Percentiles rank a stretch among this genome's conserved stretches.
Evolutionary conservation across 257 asterid genomes (phyloP).

Genomic region (Solanum phureja): DNA sequence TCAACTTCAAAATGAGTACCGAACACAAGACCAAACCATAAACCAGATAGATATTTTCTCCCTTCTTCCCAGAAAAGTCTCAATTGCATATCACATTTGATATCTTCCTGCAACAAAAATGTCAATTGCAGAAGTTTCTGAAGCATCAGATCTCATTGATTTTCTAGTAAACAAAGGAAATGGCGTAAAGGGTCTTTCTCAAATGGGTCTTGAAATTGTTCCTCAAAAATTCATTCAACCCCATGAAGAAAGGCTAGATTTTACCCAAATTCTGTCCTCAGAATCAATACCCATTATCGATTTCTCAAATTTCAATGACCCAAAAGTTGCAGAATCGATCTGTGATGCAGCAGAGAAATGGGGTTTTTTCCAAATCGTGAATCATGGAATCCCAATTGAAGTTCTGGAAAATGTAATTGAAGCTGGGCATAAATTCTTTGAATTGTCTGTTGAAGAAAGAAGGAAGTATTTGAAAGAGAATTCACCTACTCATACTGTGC

Average conservation of each 20-base stretch:
- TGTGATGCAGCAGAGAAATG: constrained; percentile 32
- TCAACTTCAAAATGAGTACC: not conserved
- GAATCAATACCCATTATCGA: constrained; percentile 40
- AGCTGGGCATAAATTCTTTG: constrained; percentile 35
- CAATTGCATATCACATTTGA: not conserved
- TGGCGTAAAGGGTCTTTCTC: constrained; percentile 39
- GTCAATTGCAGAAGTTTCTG: constrained; percentile 7
- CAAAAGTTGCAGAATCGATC: constrained; percentile 14
- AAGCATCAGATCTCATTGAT: constrained; percentile 23
- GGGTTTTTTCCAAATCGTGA: constrained; percentile 42
- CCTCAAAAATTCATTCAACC: constrained; percentile 34
- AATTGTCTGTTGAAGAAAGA: constrained; percentile 39
- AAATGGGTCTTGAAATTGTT: constrained; percentile 15
- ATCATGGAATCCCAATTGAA: constrained; percentile 36
- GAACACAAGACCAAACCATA: not conserved
- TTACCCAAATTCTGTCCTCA: not conserved
- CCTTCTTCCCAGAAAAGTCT: not conserved
- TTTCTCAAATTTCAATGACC: constrained; percentile 19
- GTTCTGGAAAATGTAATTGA: constrained; percentile 32
- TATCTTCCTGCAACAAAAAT: not conserved
- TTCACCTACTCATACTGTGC: constrained; percentile 29
- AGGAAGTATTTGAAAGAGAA: constrained; percentile 35
- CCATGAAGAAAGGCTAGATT: constrained; percentile 19
- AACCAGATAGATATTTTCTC: not conserved
- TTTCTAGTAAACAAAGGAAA: constrained; percentile 30